phyloP scores from a whole-genome alignment of 495 filamentous ascomycete species.

The Xylaria scruposa region DNA sequence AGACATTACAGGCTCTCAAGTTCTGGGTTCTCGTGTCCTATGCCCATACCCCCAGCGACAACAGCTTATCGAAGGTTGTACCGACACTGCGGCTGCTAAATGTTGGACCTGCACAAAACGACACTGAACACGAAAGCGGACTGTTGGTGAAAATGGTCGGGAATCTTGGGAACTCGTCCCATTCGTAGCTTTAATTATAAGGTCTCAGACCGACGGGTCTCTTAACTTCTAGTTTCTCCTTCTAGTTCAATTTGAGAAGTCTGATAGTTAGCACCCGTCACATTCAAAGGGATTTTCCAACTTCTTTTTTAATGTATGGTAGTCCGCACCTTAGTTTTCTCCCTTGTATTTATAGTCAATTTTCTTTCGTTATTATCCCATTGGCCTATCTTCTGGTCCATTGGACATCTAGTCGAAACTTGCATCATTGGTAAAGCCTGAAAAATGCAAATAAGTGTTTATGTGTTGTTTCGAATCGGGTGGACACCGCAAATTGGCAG shows the following conservation, averaged over 20 bases:
- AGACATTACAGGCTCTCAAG: background rate
- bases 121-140: background rate
- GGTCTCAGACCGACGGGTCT: background rate
- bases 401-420: no score
- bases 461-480: no score
- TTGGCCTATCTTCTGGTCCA: no score
- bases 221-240: background rate
- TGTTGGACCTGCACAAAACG: background rate
- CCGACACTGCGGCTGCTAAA: background rate
- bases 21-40: background rate
- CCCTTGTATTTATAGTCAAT: no score
- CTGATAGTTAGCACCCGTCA: background rate
- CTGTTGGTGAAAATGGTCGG: background rate
- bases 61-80: background rate
- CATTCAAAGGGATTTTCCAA: no score
- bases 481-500: no score
- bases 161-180: background rate
- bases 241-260: background rate
- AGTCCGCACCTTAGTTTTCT: no score
- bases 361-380: no score
- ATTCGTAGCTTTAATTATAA: background rate
- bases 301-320: no score
- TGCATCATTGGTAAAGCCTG: no score
- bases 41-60: background rate
- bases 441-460: no score